Percentiles rank a stretch among this genome's conserved stretches.
phyloP scores from a whole-genome alignment of 306 rosid species.

The Cicer bijugum region DNA sequence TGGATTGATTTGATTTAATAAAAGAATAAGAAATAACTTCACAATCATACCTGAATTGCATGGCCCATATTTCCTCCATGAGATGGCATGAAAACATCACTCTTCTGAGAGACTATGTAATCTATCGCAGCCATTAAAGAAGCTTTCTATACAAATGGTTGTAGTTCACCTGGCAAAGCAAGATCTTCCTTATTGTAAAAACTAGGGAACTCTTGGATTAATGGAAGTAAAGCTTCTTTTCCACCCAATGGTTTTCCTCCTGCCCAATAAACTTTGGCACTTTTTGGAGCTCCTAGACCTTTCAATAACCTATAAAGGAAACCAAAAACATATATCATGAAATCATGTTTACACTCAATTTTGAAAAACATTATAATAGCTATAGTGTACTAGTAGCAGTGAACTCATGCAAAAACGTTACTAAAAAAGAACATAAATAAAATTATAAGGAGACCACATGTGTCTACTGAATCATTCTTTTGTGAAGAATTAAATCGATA shows the following conservation, averaged over 20 bases:
- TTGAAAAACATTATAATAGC: too few species aligned
- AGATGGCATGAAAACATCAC: constrained; percentile 97
- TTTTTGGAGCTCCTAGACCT: constrained; percentile 86
- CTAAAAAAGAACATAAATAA: too few species aligned
- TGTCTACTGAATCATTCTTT: too few species aligned
- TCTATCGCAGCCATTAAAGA: constrained; percentile 96
- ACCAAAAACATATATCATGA: constrained; percentile 13
- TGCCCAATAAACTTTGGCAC: constrained; percentile 89
- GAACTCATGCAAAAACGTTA: too few species aligned
- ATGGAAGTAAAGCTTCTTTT: constrained; percentile 80
- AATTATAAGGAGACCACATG: too few species aligned
- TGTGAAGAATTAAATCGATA: too few species aligned
- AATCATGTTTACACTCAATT: neutral
- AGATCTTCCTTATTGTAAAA: constrained; percentile 86
- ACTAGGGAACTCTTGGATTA: constrained; percentile 63
- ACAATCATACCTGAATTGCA: constrained; percentile 75
- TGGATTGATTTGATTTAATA: too few species aligned
- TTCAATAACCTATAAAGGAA: constrained; percentile 72
- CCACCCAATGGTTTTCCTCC: constrained; percentile 96
- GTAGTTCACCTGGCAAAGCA: constrained; percentile 73
- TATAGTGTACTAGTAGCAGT: too few species aligned
- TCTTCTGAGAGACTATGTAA: constrained; percentile 80
- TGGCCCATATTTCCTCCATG: constrained; percentile 99
- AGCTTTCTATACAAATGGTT: constrained; percentile 73
- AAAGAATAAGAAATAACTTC: neutral